Percentiles rank a stretch among this genome's conserved stretches.
Conservation (phyloP, 2,329 filamentous ascomycete genomes). For the Alternaria ethzedia region DNA sequence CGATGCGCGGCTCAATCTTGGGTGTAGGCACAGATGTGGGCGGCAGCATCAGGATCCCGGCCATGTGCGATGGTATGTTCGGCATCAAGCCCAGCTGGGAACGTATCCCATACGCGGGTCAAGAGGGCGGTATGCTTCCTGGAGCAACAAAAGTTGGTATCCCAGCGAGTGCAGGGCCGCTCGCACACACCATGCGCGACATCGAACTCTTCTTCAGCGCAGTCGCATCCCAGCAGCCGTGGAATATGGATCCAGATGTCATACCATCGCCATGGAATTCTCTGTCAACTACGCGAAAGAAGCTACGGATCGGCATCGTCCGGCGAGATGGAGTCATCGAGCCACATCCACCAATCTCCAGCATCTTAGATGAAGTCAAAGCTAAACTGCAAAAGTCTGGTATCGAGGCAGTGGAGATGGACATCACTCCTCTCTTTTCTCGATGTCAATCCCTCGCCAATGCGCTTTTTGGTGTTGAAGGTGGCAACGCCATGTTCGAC, state of each 20-base stretch:
- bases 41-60: conserved; percentile 60
- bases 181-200: conserved; percentile 56
- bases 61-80: conserved; percentile 58
- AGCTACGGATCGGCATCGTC: conserved; percentile 57
- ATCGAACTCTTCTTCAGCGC: conserved; percentile 62
- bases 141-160: conserved; percentile 56
- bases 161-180: conserved; percentile 54
- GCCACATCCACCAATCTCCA: conserved; percentile 59
- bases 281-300: conserved; percentile 26
- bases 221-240: conserved; percentile 60
- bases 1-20: conserved; percentile 55
- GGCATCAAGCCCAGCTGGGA: conserved; percentile 55
- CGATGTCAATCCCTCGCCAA: conserved; percentile 64
- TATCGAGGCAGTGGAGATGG: conserved; percentile 65
- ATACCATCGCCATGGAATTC: conserved; percentile 49
- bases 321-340: conserved; percentile 58
- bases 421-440: conserved; percentile 59
- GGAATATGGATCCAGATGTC: conserved; percentile 55
- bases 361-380: conserved; percentile 56
- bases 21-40: conserved; percentile 64
- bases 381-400: conserved; percentile 42
- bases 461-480: conserved; percentile 65
- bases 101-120: conserved; percentile 60
- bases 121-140: conserved; percentile 55
- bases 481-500: conserved; percentile 62